Base-by-base conservation (phyloP, 1,284 basidiomycete genomes). In the Wallemia mellicola region DNA sequence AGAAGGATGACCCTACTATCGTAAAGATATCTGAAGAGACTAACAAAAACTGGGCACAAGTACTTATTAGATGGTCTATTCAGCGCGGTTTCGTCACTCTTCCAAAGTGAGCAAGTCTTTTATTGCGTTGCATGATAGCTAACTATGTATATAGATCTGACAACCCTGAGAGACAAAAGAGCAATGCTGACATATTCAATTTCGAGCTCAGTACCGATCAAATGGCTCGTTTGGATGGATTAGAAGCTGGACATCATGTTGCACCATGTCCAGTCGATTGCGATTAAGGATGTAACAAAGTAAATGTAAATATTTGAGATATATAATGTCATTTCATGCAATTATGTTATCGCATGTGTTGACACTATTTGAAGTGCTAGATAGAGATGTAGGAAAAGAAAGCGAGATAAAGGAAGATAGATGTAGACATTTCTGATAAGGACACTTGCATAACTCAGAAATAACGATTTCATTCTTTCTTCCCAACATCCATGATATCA, bases 11-110 rank as follows among this genome's bases (percentile, higher is more conserved):
- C 63, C 72, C 75, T 0, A 72, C 73, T 73, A 74, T 33, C 77
- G 27, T 27, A 5, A 19, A 19, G 28, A 24, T 60, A 27, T n/a
- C 9, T 25, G 62, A 48, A 28, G 78, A 79, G 71, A 77, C 82
- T 64, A 67, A 68, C 28, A 83, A 80, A 66, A 70, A 74, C 17
- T 75, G 78, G 15, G 79, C 81, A 1, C 86, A 87, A 65, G 74
- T 89, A 58, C 73, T 88, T 27, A 70, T 88, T 61, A 76, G 86
- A 15, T 88, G 85, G 85, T 84, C 81, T 57, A 70, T 88, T 56
- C 86, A 88, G 67, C 79, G 78, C 66, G 82, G 82, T 79, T 83
- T 64, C 58, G 77, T 69, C 54, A 27, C 27, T 59, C 64, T 57
- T 59, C 57, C 1, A 24, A 56, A 27, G 57, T 24, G 32, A 56